These are phyloP conservation scores for Rhizopus sp. DNA, from an alignment of 371 early-diverging fungal genomes.

Conservation along the genomic window DNA sequence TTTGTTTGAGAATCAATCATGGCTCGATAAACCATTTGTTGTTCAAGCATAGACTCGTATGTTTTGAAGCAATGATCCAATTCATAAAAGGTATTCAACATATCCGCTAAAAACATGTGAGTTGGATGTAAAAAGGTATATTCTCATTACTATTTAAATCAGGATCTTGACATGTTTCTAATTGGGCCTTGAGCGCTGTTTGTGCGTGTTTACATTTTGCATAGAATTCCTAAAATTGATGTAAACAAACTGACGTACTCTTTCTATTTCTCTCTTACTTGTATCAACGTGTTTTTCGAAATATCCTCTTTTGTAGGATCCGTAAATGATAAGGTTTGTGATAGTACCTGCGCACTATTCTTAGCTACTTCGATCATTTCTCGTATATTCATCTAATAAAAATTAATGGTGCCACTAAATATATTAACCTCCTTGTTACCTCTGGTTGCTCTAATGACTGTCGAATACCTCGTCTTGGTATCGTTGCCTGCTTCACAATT, in stretches of 20 bases:
- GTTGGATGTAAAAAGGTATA: slow-evolving; percentile 9
- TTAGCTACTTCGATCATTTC: slow-evolving; percentile 43
- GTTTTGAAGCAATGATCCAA: slow-evolving; percentile 45
- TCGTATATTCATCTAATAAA: neutral
- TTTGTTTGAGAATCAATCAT: slow-evolving; percentile 38
- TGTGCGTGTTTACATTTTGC: slow-evolving; percentile 43
- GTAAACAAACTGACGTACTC: too few relatives aligned
- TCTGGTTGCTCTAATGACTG: neutral
- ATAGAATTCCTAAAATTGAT: slow-evolving; percentile 42
- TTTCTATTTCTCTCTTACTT: slow-evolving; percentile 26
- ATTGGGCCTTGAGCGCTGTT: slow-evolving; percentile 29
- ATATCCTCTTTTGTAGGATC: slow-evolving; percentile 55
- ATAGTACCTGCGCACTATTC: slow-evolving; percentile 50
- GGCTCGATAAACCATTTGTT: slow-evolving; percentile 37
- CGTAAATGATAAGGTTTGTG: slow-evolving; percentile 53
- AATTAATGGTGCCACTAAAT: neutral
- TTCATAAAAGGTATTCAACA: slow-evolving; percentile 47
- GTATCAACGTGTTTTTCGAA: slow-evolving; percentile 43
- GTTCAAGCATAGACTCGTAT: slow-evolving; percentile 54
- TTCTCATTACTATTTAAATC: slow-evolving; percentile 38
- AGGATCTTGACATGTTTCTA: slow-evolving; percentile 42
- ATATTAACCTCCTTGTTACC: neutral
- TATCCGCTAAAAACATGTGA: slow-evolving; percentile 30
- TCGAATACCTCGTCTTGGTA: neutral
- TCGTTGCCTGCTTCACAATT: neutral